Evolutionary conservation across 2,329 filamentous ascomycete genomes (phyloP).

Genomic region (Aspergillus pseudoviridinutans): DNA sequence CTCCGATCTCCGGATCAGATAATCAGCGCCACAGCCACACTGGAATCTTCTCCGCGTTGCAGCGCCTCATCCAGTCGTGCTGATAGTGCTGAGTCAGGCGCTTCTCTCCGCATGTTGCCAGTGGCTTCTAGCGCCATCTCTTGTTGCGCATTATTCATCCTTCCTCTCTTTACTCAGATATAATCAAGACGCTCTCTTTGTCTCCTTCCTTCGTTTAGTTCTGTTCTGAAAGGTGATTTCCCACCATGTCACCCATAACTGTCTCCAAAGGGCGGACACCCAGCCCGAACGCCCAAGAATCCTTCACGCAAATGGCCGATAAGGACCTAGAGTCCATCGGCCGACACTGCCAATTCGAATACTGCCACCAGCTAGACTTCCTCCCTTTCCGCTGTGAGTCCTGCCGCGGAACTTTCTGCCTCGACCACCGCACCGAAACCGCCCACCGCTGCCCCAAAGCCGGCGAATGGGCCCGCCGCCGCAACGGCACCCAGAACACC

Average conservation of each 20-base stretch:
- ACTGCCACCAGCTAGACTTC: conserved; percentile 94
- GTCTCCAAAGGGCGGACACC: conserved; percentile 16
- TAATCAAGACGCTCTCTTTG: not conserved
- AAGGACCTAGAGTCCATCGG: conserved; percentile 82
- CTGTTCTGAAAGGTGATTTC: not conserved
- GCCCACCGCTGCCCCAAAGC: conserved; percentile 66
- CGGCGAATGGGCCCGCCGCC: conserved; percentile 58
- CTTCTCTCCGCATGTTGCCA: conserved; percentile 23
- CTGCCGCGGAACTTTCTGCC: conserved; percentile 79
- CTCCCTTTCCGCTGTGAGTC: conserved; percentile 91
- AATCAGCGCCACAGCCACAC: conserved; percentile 2
- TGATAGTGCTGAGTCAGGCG: conserved; percentile 1
- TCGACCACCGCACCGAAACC: conserved; percentile 86
- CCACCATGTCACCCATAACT: conserved; percentile 24
- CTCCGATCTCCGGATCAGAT: conserved; percentile 16
- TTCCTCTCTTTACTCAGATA: not conserved
- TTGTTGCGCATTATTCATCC: conserved; percentile 1
- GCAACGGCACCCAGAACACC: conserved; percentile 25
- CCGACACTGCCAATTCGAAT: conserved; percentile 83
- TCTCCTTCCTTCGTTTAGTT: not conserved
- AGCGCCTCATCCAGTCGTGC: conserved; percentile 7
- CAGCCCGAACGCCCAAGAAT: conserved; percentile 16
- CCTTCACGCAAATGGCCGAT: conserved; percentile 46
- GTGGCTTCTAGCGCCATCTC: conserved; percentile 14
- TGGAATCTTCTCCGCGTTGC: not conserved